Evolutionary conservation across 768 basidiomycete species (phyloP).

Genomic region (Russula dissimulans): DNA sequence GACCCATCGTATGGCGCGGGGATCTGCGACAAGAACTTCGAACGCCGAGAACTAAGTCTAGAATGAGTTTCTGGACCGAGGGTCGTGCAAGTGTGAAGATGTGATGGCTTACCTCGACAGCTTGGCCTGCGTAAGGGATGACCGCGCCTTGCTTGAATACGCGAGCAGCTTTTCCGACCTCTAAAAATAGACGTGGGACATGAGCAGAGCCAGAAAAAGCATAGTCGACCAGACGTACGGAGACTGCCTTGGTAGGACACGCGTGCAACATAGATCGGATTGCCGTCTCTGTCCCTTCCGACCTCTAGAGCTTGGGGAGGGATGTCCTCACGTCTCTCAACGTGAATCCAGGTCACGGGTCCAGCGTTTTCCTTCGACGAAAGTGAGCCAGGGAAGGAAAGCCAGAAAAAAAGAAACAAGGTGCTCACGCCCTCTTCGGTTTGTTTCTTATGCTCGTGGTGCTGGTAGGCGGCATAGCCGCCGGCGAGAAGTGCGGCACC

Average conservation of each 20-base stretch:
- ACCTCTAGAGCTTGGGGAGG: conserved; percentile 44
- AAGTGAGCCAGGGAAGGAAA: not conserved
- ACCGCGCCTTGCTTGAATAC: conserved; percentile 53
- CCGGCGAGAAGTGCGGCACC: conserved; percentile 45
- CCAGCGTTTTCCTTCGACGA: conserved; percentile 31
- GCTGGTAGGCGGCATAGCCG: conserved; percentile 43
- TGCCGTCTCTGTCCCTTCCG: conserved; percentile 45
- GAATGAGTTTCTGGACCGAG: not conserved
- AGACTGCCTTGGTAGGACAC: conserved; percentile 49
- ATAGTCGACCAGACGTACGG: conserved; percentile 30
- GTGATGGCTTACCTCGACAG: conserved; percentile 47
- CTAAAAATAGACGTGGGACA: conserved; percentile 27
- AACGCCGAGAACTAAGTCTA: conserved; percentile 44
- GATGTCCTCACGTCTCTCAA: conserved; percentile 43
- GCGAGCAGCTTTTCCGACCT: conserved; percentile 55
- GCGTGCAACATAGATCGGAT: conserved; percentile 49
- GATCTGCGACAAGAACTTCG: conserved; percentile 64
- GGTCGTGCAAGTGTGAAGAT: not conserved
- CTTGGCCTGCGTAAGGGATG: conserved; percentile 52
- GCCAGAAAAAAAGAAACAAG: not conserved
- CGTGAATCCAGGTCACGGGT: conserved; percentile 56
- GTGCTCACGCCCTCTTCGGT: conserved; percentile 44
- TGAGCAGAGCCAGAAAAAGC: not conserved
- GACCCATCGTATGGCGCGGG: conserved; percentile 51
- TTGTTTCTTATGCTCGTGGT: conserved; percentile 40